A percentile compares a stretch with the other conserved stretches of the same genome.
phyloP scores from a whole-genome alignment of 2,329 filamentous ascomycete genomes.

The Talaromyces sp. region DNA sequence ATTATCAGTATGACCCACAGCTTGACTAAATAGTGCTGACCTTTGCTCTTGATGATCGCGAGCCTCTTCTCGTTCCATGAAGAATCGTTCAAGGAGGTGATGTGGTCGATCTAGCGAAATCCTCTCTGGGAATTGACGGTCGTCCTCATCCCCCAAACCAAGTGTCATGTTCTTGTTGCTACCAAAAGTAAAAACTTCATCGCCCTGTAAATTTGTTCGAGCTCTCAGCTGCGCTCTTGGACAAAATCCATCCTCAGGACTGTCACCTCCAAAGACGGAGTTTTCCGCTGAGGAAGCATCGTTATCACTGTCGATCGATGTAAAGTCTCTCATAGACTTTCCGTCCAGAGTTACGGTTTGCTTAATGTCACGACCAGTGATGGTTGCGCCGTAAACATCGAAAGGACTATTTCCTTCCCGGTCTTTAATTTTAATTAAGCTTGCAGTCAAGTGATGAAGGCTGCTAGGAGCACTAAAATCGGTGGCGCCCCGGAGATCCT shows the following conservation, averaged over 20 bases:
- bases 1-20: constrained; percentile 28
- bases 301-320: constrained; percentile 47
- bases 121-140: constrained; percentile 88
- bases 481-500: constrained; percentile 66
- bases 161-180: constrained; percentile 94
- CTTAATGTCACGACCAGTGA: constrained; percentile 69
- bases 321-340: constrained; percentile 32
- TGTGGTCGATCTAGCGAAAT: constrained; percentile 73
- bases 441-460: constrained; percentile 61
- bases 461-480: constrained; percentile 57
- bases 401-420: constrained; percentile 92
- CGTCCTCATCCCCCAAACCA: constrained; percentile 91
- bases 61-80: constrained; percentile 58
- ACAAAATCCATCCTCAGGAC: constrained; percentile 34
- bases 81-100: constrained; percentile 70
- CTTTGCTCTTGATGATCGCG: constrained; percentile 33
- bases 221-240: constrained; percentile 28
- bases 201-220: constrained; percentile 55
- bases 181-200: constrained; percentile 90
- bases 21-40: constrained; percentile 13
- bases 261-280: constrained; percentile 46
- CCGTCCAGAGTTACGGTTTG: constrained; percentile 27
- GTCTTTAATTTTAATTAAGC: constrained; percentile 91
- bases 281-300: constrained; percentile 28
- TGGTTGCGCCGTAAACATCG: constrained; percentile 85